These are phyloP conservation scores for Stenocarpella maydis DNA, from an alignment of 2,329 filamentous ascomycete genomes.

Conservation along the genomic window DNA sequence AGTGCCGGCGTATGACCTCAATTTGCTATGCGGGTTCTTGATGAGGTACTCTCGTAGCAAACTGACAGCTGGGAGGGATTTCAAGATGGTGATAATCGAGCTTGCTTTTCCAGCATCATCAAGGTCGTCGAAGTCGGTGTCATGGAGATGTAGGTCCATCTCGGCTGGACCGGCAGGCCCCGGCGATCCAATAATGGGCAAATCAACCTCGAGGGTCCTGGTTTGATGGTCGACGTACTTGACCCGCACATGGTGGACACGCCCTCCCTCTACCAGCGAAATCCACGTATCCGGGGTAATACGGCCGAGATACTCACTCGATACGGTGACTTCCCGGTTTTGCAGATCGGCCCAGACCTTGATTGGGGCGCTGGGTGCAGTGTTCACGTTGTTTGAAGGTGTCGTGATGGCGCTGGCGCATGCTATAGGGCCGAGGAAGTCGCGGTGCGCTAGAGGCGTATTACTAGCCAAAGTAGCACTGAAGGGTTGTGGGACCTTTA, in stretches of 20 bases:
- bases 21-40: constrained; percentile 46
- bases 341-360: constrained; percentile 33
- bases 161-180: not conserved
- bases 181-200: not conserved
- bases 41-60: constrained; percentile 62
- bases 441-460: not conserved
- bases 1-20: constrained; percentile 62
- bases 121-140: constrained; percentile 66
- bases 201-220: not conserved
- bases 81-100: constrained; percentile 61
- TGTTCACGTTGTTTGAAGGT: not conserved
- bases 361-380: not conserved
- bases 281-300: constrained; percentile 26
- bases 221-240: constrained; percentile 6
- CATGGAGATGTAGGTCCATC: constrained; percentile 52
- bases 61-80: constrained; percentile 67
- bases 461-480: not conserved
- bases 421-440: not conserved
- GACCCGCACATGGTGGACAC: constrained; percentile 18
- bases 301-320: not conserved
- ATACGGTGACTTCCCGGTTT: not conserved
- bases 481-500: constrained; percentile 44
- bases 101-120: constrained; percentile 53
- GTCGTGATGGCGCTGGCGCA: not conserved
- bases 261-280: not conserved